These are phyloP conservation scores for Chrysosporium keratinophilum DNA, from an alignment of 2,329 filamentous ascomycete genomes.

Conservation along the genomic window DNA sequence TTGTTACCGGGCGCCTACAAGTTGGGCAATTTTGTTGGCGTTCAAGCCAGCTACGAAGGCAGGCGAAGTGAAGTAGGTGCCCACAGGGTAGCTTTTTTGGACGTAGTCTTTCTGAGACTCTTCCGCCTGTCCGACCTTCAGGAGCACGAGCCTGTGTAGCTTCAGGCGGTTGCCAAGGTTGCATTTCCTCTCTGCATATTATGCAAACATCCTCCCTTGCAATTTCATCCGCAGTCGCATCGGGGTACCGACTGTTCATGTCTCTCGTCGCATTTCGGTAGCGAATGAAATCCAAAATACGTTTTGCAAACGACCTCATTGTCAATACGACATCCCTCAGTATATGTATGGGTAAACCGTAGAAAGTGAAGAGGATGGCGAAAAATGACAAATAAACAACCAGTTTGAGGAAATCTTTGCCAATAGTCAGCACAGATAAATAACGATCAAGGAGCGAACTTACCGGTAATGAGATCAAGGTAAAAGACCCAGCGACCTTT, in stretches of 20 bases:
- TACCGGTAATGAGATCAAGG: slow-evolving; percentile 72
- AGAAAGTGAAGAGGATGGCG: slow-evolving; percentile 82
- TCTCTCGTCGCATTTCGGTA: slow-evolving; percentile 87
- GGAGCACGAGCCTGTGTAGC: slow-evolving; percentile 29
- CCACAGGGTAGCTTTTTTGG: slow-evolving; percentile 96
- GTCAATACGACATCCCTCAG: slow-evolving; percentile 93
- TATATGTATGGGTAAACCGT: slow-evolving; percentile 91
- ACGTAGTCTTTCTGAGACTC: slow-evolving; percentile 65
- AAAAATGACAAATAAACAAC: slow-evolving; percentile 87
- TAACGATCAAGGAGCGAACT: slow-evolving; percentile 21
- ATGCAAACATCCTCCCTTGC: slow-evolving; percentile 86
- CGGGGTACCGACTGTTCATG: slow-evolving; percentile 83
- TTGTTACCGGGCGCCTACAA: slow-evolving; percentile 69
- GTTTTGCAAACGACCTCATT: slow-evolving; percentile 78
- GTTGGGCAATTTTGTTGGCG: slow-evolving; percentile 95
- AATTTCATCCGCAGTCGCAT: slow-evolving; percentile 80
- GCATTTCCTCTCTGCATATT: slow-evolving; percentile 95
- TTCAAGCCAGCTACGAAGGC: slow-evolving; percentile 93
- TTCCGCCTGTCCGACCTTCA: slow-evolving; percentile 22
- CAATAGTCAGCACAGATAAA: background rate
- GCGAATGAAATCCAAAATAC: slow-evolving; percentile 75
- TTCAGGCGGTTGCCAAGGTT: slow-evolving; percentile 53
- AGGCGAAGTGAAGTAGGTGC: slow-evolving; percentile 88
- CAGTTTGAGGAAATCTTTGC: slow-evolving; percentile 78
- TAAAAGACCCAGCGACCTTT: slow-evolving; percentile 90